A percentile compares a stretch with the other conserved stretches of the same genome.
Conservation (phyloP, 192 early-diverging fungal genomes). For the Backusella circina region DNA sequence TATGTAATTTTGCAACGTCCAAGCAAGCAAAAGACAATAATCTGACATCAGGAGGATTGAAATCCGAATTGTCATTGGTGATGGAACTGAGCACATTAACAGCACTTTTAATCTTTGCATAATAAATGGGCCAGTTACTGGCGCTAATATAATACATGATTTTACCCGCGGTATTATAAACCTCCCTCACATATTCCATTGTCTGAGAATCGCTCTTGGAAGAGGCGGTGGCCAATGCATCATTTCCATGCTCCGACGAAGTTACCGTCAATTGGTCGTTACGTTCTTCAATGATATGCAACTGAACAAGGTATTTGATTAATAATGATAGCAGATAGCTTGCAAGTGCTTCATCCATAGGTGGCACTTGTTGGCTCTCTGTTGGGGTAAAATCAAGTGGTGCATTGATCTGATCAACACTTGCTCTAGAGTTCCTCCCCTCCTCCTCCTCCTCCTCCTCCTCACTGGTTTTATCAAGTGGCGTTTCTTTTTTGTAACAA, state of each 20-base stretch:
- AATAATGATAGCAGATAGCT: slow-evolving; percentile 13
- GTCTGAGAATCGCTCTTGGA: background rate
- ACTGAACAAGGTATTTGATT: slow-evolving; percentile 1
- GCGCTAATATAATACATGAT: slow-evolving; percentile 83
- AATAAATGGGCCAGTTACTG: slow-evolving; percentile 82
- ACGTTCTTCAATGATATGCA: slow-evolving; percentile 9
- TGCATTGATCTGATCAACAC: background rate
- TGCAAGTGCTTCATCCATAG: slow-evolving; percentile 61
- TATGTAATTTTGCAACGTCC: slow-evolving; percentile 48
- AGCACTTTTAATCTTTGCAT: slow-evolving; percentile 60
- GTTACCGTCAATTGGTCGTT: background rate
- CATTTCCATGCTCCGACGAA: slow-evolving; percentile 3
- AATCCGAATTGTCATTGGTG: slow-evolving; percentile 9
- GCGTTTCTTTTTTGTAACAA: slow-evolving; percentile 1
- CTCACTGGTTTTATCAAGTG: background rate
- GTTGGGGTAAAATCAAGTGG: background rate
- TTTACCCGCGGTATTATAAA: slow-evolving; percentile 74
- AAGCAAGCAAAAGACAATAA: slow-evolving; percentile 15
- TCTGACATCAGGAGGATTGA: slow-evolving; percentile 11
- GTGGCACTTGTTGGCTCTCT: slow-evolving; percentile 51
- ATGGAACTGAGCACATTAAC: slow-evolving; percentile 13
- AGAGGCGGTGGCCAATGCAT: background rate
- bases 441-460: background rate
- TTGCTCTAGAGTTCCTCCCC: background rate
- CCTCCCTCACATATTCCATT: slow-evolving; percentile 54